Evolutionary conservation across 257 asterid genomes (phyloP), one percentile per base, ranked within the genome.

Genomic region (Capsicum baccatum): DNA sequence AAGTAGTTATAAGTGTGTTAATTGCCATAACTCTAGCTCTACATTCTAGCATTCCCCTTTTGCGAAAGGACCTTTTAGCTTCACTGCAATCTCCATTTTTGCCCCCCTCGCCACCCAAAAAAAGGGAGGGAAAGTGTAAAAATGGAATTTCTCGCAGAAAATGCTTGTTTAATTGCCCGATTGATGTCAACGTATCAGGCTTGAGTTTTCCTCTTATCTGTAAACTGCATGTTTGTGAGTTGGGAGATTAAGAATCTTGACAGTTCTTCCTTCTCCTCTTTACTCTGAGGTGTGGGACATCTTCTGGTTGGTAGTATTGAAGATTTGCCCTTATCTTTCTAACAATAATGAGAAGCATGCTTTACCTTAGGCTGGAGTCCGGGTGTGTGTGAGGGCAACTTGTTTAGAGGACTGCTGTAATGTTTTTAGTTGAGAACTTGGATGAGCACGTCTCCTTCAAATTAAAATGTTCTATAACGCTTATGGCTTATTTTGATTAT

Each of bases 251-350:
- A 76, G 14, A 76, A 76, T 76, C 60, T 48, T 19, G 42, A 11
- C 58, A 71, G 17, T 19, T 73, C 19, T 44, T 35, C 80, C 59
- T 21, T 76, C 47, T 76, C 63, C 60, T 76, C 81, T 26, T 76
- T 6, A 76, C 17, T 52, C 42, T 4, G 63, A 52, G 11, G 63
- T 54, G 19, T 54, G 19, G 79, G 21, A 13, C 14, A 8, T 52
- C 63, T 52, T 76, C 63, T 52, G 26, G 48, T 50, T 50, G 62
- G 48, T 52, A 21, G 63, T 54, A 52, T 76, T 76, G 63, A 76
- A 21, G 81, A 54, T 21, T 74, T 74, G 2, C 81, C 62, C 62
- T 67, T 21, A 74, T 21, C 81, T 74, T 74, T 76, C 81, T 52
- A 21, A 26, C 33, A 26, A 26, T 26, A 26, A 76, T 7, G 11